These are phyloP conservation scores for Quillaja saponaria DNA, from an alignment of 306 rosid genomes.

Conservation along the genomic window DNA sequence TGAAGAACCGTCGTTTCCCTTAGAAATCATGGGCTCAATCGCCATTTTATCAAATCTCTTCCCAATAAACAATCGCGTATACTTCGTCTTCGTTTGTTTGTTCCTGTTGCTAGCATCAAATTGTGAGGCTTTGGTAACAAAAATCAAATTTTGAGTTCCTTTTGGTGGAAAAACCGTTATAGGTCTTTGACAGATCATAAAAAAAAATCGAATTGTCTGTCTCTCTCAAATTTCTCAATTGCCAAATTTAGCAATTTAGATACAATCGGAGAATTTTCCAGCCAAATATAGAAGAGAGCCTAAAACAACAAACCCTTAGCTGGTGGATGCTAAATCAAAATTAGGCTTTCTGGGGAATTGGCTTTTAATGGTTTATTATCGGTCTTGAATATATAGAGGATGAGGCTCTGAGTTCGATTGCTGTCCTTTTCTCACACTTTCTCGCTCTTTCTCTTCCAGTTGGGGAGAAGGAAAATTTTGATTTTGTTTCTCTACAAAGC, in stretches of 20 bases:
- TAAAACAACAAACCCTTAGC: background rate
- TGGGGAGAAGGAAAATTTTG: background rate
- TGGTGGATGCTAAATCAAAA: background rate
- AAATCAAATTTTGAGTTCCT: background rate
- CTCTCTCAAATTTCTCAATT: background rate
- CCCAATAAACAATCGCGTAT: background rate
- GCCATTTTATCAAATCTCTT: constrained; percentile 14
- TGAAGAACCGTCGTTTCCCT: constrained; percentile 20
- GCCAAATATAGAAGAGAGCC: background rate
- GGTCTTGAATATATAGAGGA: too few species aligned
- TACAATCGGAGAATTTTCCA: background rate
- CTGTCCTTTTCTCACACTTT: too few species aligned
- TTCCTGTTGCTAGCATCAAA: background rate
- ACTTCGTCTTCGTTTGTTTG: background rate
- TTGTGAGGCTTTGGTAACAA: background rate
- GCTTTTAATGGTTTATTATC: too few species aligned
- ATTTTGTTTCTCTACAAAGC: too few species aligned
- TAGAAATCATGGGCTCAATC: constrained; percentile 28
- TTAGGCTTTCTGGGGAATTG: too few species aligned
- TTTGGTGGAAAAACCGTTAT: background rate
- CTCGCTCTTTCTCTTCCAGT: background rate
- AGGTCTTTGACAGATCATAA: background rate
- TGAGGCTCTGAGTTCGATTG: too few species aligned
- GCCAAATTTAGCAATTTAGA: background rate
- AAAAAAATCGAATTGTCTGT: background rate